Conservation (phyloP, 768 basidiomycete species). For the Tulasnella sp. region DNA sequence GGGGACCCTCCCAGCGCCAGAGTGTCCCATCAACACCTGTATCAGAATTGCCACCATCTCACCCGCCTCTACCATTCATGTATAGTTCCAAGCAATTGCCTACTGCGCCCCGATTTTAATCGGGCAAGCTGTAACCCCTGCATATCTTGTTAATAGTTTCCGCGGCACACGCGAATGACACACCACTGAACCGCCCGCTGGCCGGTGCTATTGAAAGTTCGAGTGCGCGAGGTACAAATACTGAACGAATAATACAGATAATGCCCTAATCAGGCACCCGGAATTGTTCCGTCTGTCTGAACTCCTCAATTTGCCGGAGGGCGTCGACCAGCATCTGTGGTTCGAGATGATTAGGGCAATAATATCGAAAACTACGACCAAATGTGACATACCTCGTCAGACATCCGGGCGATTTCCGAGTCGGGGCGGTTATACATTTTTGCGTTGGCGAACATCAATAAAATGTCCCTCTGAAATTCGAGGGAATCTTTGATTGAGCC, state of each 20-base stretch:
- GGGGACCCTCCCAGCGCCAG: neutral
- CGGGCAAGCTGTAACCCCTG: neutral
- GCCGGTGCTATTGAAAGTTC: neutral
- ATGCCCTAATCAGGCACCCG: neutral
- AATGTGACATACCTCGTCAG: conserved; percentile 67
- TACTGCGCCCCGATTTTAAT: neutral
- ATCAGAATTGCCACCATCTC: neutral
- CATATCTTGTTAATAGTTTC: neutral
- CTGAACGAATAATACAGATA: neutral
- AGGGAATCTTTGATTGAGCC: conserved; percentile 73
- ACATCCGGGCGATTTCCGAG: conserved; percentile 84
- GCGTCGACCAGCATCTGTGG: conserved; percentile 71
- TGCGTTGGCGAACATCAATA: conserved; percentile 93
- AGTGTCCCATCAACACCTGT: neutral
- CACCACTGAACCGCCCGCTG: neutral
- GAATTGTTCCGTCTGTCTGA: conserved; percentile 72
- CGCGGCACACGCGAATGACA: neutral
- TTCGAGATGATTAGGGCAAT: neutral
- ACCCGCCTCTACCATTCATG: neutral
- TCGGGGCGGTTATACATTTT: conserved; percentile 93
- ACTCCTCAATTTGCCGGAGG: conserved; percentile 60
- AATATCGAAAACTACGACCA: conserved; percentile 9
- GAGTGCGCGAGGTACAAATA: neutral
- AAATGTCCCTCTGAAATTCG: conserved; percentile 86
- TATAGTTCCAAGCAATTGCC: neutral